Conservation (phyloP, 768 basidiomycete species). For the Boletus insuetus region DNA sequence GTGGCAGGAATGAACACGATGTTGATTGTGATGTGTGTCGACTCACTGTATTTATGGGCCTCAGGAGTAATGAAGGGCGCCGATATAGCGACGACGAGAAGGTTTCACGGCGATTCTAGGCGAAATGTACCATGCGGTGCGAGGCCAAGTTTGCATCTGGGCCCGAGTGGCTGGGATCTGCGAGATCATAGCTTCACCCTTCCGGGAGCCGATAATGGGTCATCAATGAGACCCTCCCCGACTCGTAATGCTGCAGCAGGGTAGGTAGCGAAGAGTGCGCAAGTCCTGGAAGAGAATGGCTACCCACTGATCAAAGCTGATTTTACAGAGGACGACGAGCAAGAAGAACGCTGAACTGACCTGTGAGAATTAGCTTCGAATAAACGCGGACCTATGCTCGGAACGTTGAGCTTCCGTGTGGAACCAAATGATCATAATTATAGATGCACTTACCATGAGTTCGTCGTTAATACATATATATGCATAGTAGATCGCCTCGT, state of each 20-base stretch:
- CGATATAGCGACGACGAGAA: background rate
- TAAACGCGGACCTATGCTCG: background rate
- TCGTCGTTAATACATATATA: background rate
- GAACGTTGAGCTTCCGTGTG: background rate
- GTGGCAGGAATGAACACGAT: background rate
- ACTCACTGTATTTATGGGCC: slow-evolving; percentile 10
- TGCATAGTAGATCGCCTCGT: background rate
- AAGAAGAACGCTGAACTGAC: background rate
- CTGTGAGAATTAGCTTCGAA: slow-evolving; percentile 4
- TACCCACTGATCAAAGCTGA: background rate
- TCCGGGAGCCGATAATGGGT: background rate
- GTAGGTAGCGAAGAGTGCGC: background rate
- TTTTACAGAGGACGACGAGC: background rate
- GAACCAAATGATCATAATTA: background rate
- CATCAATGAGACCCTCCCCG: background rate
- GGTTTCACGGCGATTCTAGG: background rate
- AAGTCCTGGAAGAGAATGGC: background rate
- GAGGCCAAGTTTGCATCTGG: background rate
- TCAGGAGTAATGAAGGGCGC: background rate
- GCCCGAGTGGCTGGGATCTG: background rate
- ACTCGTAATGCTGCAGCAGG: background rate
- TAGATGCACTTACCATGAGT: background rate
- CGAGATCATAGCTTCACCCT: background rate
- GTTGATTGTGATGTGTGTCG: background rate
- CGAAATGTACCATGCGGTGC: slow-evolving; percentile 5